phyloP scores from a whole-genome alignment of 1,284 basidiomycete species.

The Ustilago esculenta region DNA sequence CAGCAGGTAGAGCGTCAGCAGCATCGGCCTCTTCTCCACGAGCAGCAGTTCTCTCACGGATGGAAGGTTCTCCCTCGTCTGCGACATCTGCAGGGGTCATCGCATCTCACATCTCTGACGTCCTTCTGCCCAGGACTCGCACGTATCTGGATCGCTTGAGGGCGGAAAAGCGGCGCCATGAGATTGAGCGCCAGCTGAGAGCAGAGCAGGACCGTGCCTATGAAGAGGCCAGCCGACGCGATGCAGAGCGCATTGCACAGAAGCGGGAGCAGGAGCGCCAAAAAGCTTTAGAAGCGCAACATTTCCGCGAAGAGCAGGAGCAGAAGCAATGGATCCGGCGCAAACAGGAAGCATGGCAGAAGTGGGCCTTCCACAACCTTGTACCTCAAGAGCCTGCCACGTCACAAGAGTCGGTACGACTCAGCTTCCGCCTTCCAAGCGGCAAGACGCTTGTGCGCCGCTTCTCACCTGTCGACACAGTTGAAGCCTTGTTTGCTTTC shows the following conservation, averaged over 20 bases:
- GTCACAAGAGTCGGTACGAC: constrained; percentile 6
- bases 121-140: constrained; percentile 53
- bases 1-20: constrained; percentile 20
- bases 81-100: constrained; percentile 44
- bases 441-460: constrained; percentile 48
- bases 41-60: constrained; percentile 54
- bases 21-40: constrained; percentile 27
- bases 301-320: constrained; percentile 19
- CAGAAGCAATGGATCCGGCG: constrained; percentile 21
- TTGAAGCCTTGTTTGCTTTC: constrained; percentile 53
- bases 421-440: constrained; percentile 57
- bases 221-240: constrained; percentile 48
- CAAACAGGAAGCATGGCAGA: constrained; percentile 45
- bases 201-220: constrained; percentile 60
- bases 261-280: constrained; percentile 45
- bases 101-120: constrained; percentile 50
- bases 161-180: constrained; percentile 42
- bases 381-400: constrained; percentile 48
- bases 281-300: constrained; percentile 24
- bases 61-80: constrained; percentile 53
- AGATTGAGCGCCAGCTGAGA: constrained; percentile 53
- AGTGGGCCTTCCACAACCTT: constrained; percentile 49
- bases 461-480: constrained; percentile 34
- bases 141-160: constrained; percentile 50
- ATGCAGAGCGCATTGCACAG: constrained; percentile 42